These are phyloP conservation scores for Orbilia quercus DNA, from an alignment of 2,329 filamentous ascomycete species.

Conservation along the genomic window DNA sequence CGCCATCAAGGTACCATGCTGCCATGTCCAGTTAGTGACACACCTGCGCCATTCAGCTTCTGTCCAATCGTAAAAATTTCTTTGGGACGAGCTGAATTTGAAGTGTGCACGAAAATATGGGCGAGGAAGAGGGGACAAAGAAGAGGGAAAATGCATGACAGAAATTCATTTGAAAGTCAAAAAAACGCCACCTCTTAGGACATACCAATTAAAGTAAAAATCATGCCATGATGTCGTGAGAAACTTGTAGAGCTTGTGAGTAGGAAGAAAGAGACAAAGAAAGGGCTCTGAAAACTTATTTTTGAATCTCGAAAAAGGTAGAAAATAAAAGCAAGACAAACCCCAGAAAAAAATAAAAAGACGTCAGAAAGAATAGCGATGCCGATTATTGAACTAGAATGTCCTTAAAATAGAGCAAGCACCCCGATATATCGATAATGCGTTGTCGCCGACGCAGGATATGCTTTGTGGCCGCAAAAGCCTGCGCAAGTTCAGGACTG, in stretches of 20 bases:
- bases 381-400: conserved; percentile 19
- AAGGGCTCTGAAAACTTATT: background rate
- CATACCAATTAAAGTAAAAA: conserved; percentile 47
- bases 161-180: conserved; percentile 24
- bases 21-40: conserved; percentile 30
- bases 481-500: too few relatives aligned
- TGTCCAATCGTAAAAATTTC: conserved; percentile 46
- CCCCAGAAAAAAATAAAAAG: conserved; percentile 14
- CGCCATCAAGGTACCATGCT: conserved; percentile 17
- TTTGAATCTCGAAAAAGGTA: background rate
- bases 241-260: conserved; percentile 17
- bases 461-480: conserved; percentile 8
- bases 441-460: conserved; percentile 8
- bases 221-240: conserved; percentile 53
- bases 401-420: conserved; percentile 29
- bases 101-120: background rate
- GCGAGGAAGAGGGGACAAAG: conserved; percentile 5
- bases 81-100: conserved; percentile 1
- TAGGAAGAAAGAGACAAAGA: conserved; percentile 10
- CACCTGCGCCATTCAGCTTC: conserved; percentile 12
- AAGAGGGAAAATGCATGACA: conserved; percentile 25
- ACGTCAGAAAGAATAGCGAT: conserved; percentile 23
- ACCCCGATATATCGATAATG: conserved; percentile 12
- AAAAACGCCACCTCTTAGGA: conserved; percentile 51
- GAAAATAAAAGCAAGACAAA: conserved; percentile 24